Conservation (phyloP, 768 basidiomycete genomes). For the Tephrocybe sp. region DNA sequence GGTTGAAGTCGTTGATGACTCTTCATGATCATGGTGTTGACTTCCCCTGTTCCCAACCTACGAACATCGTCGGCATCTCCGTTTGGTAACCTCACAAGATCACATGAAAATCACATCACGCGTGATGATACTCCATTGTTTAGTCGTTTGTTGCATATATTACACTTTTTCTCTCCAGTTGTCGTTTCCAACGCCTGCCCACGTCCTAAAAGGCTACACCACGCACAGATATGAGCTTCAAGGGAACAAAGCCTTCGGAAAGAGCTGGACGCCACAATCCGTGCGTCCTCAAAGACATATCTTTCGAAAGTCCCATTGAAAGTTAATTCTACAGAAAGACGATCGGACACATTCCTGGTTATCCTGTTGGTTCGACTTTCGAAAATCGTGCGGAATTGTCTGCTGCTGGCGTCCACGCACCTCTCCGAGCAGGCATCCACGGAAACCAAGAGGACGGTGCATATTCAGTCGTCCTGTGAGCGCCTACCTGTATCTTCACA, state of each 20-base stretch:
- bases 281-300: neutral
- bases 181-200: too few species aligned
- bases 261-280: constrained; percentile 3
- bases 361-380: constrained; percentile 23
- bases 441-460: constrained; percentile 30
- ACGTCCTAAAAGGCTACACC: too few species aligned
- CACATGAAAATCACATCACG: too few species aligned
- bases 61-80: too few species aligned
- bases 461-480: constrained; percentile 39
- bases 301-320: too few species aligned
- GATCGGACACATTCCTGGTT: constrained; percentile 29
- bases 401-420: constrained; percentile 32
- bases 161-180: too few species aligned
- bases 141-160: too few species aligned
- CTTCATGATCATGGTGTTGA: too few species aligned
- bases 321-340: constrained; percentile 16
- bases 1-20: neutral
- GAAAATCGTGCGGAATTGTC: constrained; percentile 18
- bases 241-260: constrained; percentile 6
- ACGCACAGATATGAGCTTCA: too few species aligned
- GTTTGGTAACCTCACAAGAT: too few species aligned
- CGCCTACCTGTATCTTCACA: neutral
- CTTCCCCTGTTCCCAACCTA: too few species aligned
- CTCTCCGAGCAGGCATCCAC: constrained; percentile 36
- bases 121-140: too few species aligned